These are phyloP conservation scores for Fagus sylvatica DNA, from an alignment of 306 rosid species.

Conservation along the genomic window DNA sequence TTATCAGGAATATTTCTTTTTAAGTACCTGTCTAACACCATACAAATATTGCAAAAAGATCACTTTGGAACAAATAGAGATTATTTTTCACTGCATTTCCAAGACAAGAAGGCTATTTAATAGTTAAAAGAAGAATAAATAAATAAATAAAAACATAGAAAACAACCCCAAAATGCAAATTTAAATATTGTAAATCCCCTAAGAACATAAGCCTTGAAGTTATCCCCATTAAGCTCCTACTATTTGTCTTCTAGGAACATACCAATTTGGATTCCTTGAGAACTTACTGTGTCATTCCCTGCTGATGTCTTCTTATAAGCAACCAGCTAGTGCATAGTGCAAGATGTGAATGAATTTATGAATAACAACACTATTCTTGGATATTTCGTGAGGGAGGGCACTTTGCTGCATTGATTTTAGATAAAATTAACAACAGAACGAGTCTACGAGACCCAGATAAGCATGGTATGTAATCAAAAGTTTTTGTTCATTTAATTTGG, in stretches of 20 bases:
- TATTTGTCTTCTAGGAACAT: background rate
- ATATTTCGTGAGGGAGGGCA: too few relatives aligned
- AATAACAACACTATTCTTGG: background rate
- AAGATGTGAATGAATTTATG: background rate
- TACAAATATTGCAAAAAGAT: background rate
- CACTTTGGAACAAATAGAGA: background rate
- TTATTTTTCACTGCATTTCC: background rate
- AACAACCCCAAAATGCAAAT: background rate
- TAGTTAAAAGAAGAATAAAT: background rate
- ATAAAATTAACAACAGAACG: background rate
- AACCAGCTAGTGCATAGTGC: background rate
- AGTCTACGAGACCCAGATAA: background rate
- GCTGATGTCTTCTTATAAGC: background rate
- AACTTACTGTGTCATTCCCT: background rate
- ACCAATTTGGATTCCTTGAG: background rate
- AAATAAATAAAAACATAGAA: background rate
- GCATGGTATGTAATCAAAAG: background rate
- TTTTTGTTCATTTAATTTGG: background rate
- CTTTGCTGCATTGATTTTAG: too few relatives aligned
- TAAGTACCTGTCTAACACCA: background rate
- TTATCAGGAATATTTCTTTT: background rate
- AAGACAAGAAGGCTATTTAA: background rate
- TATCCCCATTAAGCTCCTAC: slow-evolving; percentile 11
- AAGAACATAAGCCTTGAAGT: slow-evolving; percentile 26
- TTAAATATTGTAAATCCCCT: slow-evolving; percentile 19